These are phyloP conservation scores for Apostasia shenzhenica DNA, from an alignment of 106 monocot species.

Conservation along the genomic window DNA sequence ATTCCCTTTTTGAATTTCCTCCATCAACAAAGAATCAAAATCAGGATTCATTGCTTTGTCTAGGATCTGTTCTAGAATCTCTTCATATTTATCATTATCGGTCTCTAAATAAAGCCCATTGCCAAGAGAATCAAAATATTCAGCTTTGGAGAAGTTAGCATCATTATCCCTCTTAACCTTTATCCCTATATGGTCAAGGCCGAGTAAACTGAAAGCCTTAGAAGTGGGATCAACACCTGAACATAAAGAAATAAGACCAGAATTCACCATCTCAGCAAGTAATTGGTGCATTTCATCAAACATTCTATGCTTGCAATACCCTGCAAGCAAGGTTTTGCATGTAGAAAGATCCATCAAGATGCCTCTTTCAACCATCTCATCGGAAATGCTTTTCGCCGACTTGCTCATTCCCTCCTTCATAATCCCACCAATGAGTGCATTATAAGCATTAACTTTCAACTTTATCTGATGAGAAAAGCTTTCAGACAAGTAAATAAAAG, in stretches of 20 bases:
- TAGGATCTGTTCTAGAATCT: conserved; percentile 33
- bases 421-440: conserved; percentile 69
- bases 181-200: conserved; percentile 54
- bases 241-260: conserved; percentile 22
- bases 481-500: conserved; percentile 66
- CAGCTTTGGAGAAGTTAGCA: conserved; percentile 42
- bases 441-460: conserved; percentile 47
- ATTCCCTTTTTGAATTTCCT: conserved; percentile 41
- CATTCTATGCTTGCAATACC: conserved; percentile 65
- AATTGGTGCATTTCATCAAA: conserved; percentile 52
- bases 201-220: conserved; percentile 55
- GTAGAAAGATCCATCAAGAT: conserved; percentile 37
- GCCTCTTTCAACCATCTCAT: conserved; percentile 62
- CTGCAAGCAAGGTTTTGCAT: conserved; percentile 73
- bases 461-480: conserved; percentile 40
- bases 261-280: conserved; percentile 33
- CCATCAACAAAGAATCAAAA: conserved; percentile 32
- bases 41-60: conserved; percentile 45
- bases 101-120: conserved; percentile 89
- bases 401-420: conserved; percentile 52
- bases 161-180: conserved; percentile 80
- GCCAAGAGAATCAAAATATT: conserved; percentile 87
- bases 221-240: conserved; percentile 45
- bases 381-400: conserved; percentile 41
- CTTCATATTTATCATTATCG: conserved; percentile 51